Percentiles rank a stretch among this genome's conserved stretches.
phyloP scores from a whole-genome alignment of 2,329 filamentous ascomycete species.

The Rachicladosporium sp. region DNA sequence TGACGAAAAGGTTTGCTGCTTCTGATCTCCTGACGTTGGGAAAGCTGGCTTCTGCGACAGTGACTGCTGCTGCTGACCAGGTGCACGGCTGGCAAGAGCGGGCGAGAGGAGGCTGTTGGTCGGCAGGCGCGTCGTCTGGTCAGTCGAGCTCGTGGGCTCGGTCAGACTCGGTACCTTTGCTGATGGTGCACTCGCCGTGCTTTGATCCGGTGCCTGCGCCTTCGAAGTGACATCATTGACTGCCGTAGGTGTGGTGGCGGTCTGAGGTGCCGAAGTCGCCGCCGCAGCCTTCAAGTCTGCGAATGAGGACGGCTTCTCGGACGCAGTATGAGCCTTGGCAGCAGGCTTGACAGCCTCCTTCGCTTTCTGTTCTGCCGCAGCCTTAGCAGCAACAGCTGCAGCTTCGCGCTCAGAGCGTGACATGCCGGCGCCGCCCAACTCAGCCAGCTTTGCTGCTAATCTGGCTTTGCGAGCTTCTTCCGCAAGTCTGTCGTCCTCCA shows the following conservation, averaged over 20 bases:
- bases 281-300: too few species aligned
- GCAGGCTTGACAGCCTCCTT: constrained; percentile 5
- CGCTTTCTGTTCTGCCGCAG: not conserved
- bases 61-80: too few species aligned
- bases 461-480: constrained; percentile 20
- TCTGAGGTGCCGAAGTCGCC: too few species aligned
- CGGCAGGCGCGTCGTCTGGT: too few species aligned
- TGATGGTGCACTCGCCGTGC: too few species aligned
- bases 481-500: constrained; percentile 18
- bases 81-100: too few species aligned
- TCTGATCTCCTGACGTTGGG: constrained; percentile 24
- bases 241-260: too few species aligned
- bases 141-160: too few species aligned
- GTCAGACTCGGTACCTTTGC: too few species aligned
- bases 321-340: constrained; percentile 6
- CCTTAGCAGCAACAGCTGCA: constrained; percentile 18
- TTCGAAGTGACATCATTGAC: too few species aligned
- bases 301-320: constrained; percentile 1
- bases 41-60: constrained; percentile 29
- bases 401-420: constrained; percentile 22
- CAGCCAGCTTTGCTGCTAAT: constrained; percentile 23
- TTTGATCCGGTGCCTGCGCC: too few species aligned
- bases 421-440: constrained; percentile 19
- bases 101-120: too few species aligned
- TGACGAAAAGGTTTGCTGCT: constrained; percentile 21